A percentile compares a stretch with the other conserved stretches of the same genome.
These are phyloP conservation scores for Solanum rostratum DNA, from an alignment of 257 asterid species.

Conservation along the genomic window DNA sequence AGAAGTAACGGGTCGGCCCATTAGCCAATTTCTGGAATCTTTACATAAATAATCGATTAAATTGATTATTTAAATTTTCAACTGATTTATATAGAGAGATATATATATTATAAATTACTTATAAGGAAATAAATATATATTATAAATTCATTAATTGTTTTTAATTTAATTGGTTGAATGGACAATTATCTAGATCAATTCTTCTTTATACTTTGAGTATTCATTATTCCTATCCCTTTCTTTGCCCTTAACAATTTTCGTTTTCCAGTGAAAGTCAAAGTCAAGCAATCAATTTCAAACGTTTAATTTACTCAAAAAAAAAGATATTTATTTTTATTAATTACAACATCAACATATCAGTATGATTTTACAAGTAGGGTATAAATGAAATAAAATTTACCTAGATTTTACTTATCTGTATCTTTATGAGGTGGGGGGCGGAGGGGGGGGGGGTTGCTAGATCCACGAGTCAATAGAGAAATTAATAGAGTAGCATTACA, in stretches of 20 bases:
- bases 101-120: not conserved
- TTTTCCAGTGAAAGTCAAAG: not conserved
- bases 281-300: not conserved
- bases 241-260: not conserved
- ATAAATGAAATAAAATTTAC: accelerated
- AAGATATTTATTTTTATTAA: not conserved
- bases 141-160: not conserved
- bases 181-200: not conserved
- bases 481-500: not conserved
- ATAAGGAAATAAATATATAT: not conserved
- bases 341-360: not conserved
- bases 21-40: not conserved
- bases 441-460: too few relatives aligned
- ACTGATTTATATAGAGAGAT: too few relatives aligned
- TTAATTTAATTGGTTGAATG: not conserved
- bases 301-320: not conserved
- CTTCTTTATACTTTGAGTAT: not conserved
- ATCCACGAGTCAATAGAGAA: not conserved
- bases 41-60: not conserved
- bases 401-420: not conserved
- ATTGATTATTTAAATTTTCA: too few relatives aligned
- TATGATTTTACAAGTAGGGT: not conserved
- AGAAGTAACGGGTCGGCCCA: not conserved
- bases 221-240: not conserved
- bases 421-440: not conserved